Evolutionary conservation across 1,284 basidiomycete genomes (phyloP).

Genomic region (Heterobasidion irregulare): DNA sequence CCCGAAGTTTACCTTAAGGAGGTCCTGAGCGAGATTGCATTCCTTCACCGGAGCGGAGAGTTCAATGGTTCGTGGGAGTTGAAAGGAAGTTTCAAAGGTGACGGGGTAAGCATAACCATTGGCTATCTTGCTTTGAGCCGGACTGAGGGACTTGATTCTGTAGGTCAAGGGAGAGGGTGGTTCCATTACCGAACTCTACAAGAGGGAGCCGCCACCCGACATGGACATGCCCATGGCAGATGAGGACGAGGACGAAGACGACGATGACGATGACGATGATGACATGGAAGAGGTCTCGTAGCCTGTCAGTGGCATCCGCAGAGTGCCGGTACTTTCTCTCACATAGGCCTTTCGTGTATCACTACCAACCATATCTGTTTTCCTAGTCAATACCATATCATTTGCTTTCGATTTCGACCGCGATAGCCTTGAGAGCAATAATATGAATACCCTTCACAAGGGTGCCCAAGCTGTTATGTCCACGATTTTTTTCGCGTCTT

Average conservation of each 20-base stretch:
- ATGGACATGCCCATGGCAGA: slow-evolving; percentile 27
- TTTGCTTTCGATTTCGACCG: background rate
- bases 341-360: background rate
- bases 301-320: background rate
- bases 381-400: background rate
- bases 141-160: background rate
- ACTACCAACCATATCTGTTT: background rate
- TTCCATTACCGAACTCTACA: slow-evolving; percentile 23
- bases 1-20: slow-evolving; percentile 91
- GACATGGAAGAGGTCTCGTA: slow-evolving; percentile 38
- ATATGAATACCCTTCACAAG: background rate
- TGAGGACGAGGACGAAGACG: slow-evolving; percentile 28
- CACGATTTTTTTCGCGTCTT: no score
- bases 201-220: slow-evolving; percentile 12
- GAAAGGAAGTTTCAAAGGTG: slow-evolving; percentile 54
- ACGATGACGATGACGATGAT: slow-evolving; percentile 31
- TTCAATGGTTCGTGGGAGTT: slow-evolving; percentile 65
- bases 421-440: background rate
- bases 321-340: background rate
- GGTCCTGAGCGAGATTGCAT: slow-evolving; percentile 75
- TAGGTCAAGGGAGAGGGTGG: slow-evolving; percentile 53
- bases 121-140: background rate
- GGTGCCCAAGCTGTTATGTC: background rate
- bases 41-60: slow-evolving; percentile 75
- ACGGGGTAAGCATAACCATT: slow-evolving; percentile 33